Evolutionary conservation across 441 rosid genomes (phyloP), one percentile per base, ranked within the genome.

Genomic region (Gossypium gossypioides): DNA sequence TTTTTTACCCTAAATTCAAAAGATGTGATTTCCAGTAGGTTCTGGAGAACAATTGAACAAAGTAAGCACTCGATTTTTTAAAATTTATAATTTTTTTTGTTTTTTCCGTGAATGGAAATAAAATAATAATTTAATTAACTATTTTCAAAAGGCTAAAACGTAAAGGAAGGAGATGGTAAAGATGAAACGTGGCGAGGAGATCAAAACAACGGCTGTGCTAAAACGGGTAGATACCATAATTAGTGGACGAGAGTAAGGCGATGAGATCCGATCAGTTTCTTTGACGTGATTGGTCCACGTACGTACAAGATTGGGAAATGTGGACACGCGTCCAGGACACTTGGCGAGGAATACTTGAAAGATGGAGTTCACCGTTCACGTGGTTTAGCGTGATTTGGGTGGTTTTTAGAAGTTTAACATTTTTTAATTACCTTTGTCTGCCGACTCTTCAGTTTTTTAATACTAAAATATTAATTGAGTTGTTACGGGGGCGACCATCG

Each of bases 191-290:
- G 91, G 78, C 85, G 57, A 18, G 58, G 22, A 72, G 87, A 85
- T 85, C 87, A 74, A 77, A 69, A 75, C 78, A 56, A 71, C 66
- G 50, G 78, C 73, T 21, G 18, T 22, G 70, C 13, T 19, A 7
- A 50, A 76, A 79, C 42, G 46, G 81, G 74, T 74, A 59, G 85
- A 83, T 78, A 83, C 84, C 93, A 81, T 81, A 86, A 87, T 79
- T 89, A 83, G 93, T 92, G 98, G 97, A 85, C 83, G 87, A 86
- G 93, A 87, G 81, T 56, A 34, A 66, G 72, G 71, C 50, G 76
- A 76, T 80, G 80, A 77, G 89, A 88, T 88, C 88, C 93, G 86
- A 91, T 92, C 98, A 87, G 79, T 89, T 86, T 80, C 87, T 12
- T 46, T 12, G 15, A 48, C 22, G 3, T 65, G 29, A 86, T 85